Evolutionary conservation across 2,329 filamentous ascomycete species (phyloP), one percentile per base, ranked within the genome.

Genomic region (Aspergillus arachidicola): DNA sequence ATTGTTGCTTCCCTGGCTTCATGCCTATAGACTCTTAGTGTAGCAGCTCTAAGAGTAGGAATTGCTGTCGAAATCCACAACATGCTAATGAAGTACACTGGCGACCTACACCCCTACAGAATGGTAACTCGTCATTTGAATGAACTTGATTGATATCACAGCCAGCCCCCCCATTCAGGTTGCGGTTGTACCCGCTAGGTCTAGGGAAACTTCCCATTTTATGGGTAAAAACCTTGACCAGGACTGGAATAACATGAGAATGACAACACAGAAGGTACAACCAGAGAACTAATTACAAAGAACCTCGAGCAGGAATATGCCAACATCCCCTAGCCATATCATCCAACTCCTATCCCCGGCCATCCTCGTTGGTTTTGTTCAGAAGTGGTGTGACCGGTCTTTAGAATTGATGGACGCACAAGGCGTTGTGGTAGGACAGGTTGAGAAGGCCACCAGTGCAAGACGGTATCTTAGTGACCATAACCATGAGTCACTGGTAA

Each of bases 181-280:
- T 26, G 59, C 56, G 46, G 59, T 56, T 19, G 26, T 23, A 23
- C 28, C 50, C 48, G 56, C 59, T 26, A 46, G 46, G 61, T 36
- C 62, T 63, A 70, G 68, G 64, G 51, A 68, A 70, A 66, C 60
- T 56, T 63, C 62, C 57, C 23, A 34, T 46, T 16, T 19, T 16
- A 28, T 41, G 54, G 68, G 62, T 53, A 63, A 66, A 69, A 69
- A 63, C 68, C 68, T 64, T 64, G 66, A 54, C 61, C 65, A 56
- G 63, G 65, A 64, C 60, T 3, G 4, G 4, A 50, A n/a, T 1
- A 5, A 46, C 36, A 38, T 50, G 28, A 30, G 28, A 53, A 55
- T 45, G 14, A 7, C 11, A 34, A 32, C 36, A 26, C 23, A 43
- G 19, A 48, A 19, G 28, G 45, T 50, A 45, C 26, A 36, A 4